Conservation (phyloP, 768 basidiomycete species). For the Boletus rufocinnamomeus region DNA sequence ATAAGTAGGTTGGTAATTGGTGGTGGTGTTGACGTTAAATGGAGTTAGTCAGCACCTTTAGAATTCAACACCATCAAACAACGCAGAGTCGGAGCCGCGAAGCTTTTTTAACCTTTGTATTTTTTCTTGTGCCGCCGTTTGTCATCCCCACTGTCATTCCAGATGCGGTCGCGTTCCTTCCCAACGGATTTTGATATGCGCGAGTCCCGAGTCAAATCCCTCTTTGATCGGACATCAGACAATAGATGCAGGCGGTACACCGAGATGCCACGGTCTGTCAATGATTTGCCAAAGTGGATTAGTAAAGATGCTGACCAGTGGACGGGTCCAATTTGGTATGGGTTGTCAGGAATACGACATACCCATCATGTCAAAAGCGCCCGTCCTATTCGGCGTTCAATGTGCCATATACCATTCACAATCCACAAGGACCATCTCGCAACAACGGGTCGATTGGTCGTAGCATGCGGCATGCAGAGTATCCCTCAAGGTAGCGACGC, state of each 20-base stretch:
- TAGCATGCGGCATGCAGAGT: not conserved
- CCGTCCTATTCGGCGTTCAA: not conserved
- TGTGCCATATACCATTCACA: not conserved
- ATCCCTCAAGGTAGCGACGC: not conserved
- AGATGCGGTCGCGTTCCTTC: not conserved
- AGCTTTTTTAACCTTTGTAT: not conserved
- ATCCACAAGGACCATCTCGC: not conserved
- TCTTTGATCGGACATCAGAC: not conserved
- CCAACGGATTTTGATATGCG: not conserved
- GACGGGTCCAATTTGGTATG: not conserved
- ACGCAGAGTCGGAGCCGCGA: too few species aligned
- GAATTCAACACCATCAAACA: constrained; percentile 14
- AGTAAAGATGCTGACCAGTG: not conserved
- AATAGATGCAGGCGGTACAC: not conserved
- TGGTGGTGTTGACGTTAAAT: too few species aligned
- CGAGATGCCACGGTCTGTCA: not conserved
- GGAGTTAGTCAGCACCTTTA: constrained; percentile 9
- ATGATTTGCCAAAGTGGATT: not conserved
- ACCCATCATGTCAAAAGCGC: not conserved
- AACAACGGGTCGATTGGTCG: not conserved
- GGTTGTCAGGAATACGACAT: not conserved
- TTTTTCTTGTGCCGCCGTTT: not conserved
- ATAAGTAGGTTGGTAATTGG: too few species aligned
- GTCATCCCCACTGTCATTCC: not conserved
- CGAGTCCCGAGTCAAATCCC: not conserved